Evolutionary conservation across 345 rosid genomes (phyloP).

Genomic region (Angophora floribunda): DNA sequence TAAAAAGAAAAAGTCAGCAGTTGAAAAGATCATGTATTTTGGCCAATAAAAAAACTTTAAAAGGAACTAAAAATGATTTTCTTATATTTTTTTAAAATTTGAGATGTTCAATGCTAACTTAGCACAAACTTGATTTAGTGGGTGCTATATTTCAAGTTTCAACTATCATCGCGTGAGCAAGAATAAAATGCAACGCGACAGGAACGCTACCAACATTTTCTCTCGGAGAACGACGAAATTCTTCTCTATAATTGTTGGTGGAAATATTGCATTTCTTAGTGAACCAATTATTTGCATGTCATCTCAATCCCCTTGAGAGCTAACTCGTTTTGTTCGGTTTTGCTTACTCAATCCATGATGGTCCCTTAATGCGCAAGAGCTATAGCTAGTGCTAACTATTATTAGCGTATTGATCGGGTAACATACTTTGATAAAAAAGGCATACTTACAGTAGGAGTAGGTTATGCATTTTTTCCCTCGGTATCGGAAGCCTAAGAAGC

Average conservation of each 20-base stretch:
- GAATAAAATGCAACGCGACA: background rate
- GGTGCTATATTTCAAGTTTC: background rate
- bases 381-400: too few species aligned
- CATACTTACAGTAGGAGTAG: background rate
- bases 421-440: background rate
- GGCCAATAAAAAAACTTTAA: background rate
- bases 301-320: background rate
- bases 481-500: too few species aligned
- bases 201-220: background rate
- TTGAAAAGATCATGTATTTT: too few species aligned
- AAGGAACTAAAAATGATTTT: too few species aligned
- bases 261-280: too few species aligned
- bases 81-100: background rate
- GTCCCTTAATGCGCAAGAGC: background rate
- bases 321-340: too few species aligned
- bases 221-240: background rate
- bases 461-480: background rate
- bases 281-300: background rate
- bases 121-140: background rate
- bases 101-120: background rate
- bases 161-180: too few species aligned
- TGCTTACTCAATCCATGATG: too few species aligned
- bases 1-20: too few species aligned
- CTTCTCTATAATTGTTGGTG: too few species aligned
- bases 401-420: background rate